Evolutionary conservation across 2,329 filamentous ascomycete species (phyloP).

Genomic region (Simplicillium sp.): DNA sequence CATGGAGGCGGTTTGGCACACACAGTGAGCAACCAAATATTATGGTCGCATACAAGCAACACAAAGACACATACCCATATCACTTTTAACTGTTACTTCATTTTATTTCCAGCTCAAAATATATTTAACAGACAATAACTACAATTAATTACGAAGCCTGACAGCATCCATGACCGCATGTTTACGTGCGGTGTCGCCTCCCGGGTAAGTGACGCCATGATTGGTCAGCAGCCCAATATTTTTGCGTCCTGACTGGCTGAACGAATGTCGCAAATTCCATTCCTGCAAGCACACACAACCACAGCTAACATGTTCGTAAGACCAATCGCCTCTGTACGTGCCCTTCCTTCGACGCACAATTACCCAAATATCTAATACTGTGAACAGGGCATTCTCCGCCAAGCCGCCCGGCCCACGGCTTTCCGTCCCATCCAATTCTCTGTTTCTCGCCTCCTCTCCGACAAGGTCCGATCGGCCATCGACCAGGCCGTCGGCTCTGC

Average conservation of each 20-base stretch:
- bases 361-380: not conserved
- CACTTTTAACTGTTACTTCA: too few species aligned
- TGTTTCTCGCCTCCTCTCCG: constrained; percentile 61
- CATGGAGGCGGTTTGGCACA: too few species aligned
- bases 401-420: constrained; percentile 24
- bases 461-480: constrained; percentile 72
- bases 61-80: too few species aligned
- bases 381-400: constrained; percentile 23
- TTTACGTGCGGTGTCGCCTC: too few species aligned
- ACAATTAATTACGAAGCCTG: too few species aligned
- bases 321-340: constrained; percentile 14
- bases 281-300: constrained; percentile 1
- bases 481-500: constrained; percentile 81
- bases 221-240: constrained; percentile 8
- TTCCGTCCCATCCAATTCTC: constrained; percentile 23
- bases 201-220: not conserved
- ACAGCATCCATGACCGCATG: too few species aligned
- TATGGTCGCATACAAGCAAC: too few species aligned
- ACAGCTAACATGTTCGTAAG: constrained; percentile 14
- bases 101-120: too few species aligned
- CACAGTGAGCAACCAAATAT: too few species aligned
- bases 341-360: not conserved
- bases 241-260: too few species aligned
- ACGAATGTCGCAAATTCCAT: not conserved
- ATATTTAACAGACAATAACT: too few species aligned